These are phyloP conservation scores for Leucosporidium creatinivorum DNA, from an alignment of 768 basidiomycete genomes.

Conservation along the genomic window DNA sequence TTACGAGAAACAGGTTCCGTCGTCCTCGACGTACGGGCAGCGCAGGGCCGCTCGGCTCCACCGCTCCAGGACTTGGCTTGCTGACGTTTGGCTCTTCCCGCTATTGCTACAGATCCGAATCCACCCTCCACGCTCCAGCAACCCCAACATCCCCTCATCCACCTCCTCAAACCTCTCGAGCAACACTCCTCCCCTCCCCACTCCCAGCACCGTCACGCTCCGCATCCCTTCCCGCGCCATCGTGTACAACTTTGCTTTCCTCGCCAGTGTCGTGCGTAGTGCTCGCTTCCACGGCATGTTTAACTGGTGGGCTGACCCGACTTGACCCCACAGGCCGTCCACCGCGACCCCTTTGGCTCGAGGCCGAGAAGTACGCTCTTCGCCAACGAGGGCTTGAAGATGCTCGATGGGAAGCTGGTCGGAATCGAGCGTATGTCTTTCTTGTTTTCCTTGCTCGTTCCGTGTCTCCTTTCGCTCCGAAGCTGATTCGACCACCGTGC, in stretches of 20 bases:
- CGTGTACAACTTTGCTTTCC: slow-evolving; percentile 6
- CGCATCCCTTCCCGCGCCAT: neutral
- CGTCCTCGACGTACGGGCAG: too few relatives aligned
- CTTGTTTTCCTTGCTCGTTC: neutral
- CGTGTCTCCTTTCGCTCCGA: too few relatives aligned
- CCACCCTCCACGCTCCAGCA: neutral
- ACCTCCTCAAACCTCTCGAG: neutral
- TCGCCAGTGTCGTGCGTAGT: neutral
- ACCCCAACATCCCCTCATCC: neutral
- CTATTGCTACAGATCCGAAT: neutral
- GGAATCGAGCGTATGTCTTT: neutral
- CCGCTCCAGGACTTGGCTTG: too few relatives aligned
- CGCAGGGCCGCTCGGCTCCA: too few relatives aligned
- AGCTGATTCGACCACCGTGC: too few relatives aligned
- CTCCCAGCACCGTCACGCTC: slow-evolving; percentile 1
- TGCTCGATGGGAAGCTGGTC: neutral
- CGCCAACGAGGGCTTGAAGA: neutral
- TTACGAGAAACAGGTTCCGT: too few relatives aligned
- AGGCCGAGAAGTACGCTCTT: neutral
- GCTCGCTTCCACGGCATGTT: too few relatives aligned
- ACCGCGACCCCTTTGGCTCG: slow-evolving; percentile 4
- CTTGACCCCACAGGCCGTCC: neutral
- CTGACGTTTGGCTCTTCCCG: too few relatives aligned
- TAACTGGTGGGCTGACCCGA: neutral
- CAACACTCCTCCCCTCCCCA: neutral